Evolutionary conservation across 1,284 basidiomycete genomes (phyloP).

Genomic region (Lignosus rhinocerotis): DNA sequence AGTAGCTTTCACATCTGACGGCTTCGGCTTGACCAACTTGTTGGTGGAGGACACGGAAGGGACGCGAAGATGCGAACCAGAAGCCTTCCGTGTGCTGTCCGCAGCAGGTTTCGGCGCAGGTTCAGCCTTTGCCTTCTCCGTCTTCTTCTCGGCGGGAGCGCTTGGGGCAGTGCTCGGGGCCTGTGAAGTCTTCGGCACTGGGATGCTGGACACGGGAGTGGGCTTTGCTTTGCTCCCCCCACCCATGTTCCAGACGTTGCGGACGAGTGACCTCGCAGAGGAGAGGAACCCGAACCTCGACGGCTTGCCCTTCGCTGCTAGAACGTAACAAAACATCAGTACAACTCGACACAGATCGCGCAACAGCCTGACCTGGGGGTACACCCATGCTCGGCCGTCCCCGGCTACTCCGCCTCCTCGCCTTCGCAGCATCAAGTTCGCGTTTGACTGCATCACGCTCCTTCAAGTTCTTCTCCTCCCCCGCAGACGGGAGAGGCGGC

Average conservation of each 20-base stretch:
- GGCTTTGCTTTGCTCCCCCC: conserved; percentile 24
- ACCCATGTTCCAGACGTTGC: conserved; percentile 40
- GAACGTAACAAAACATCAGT: neutral
- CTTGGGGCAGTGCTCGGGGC: neutral
- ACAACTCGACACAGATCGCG: neutral
- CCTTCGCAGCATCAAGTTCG: conserved; percentile 62
- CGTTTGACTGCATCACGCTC: conserved; percentile 61
- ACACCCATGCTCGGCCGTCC: conserved; percentile 37
- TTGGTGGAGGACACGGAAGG: conserved; percentile 17
- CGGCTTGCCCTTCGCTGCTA: conserved; percentile 31
- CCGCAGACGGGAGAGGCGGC: conserved; percentile 28
- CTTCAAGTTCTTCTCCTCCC: conserved; percentile 41
- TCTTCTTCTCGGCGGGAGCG: conserved; percentile 6
- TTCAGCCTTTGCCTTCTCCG: conserved; percentile 12
- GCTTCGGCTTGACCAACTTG: conserved; percentile 23
- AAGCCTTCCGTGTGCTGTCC: conserved; percentile 15
- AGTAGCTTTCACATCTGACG: conserved; percentile 11
- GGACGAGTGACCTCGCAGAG: conserved; percentile 42
- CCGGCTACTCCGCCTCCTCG: conserved; percentile 65
- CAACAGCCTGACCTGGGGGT: conserved; percentile 27
- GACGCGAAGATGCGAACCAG: conserved; percentile 15
- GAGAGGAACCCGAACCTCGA: conserved; percentile 40
- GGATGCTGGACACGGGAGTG: conserved; percentile 22
- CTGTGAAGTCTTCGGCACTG: conserved; percentile 26
- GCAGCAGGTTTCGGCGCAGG: conserved; percentile 7